Evolutionary conservation across 192 early-diverging fungal genomes (phyloP), one percentile per base, ranked within the genome.

Genomic region (Gaertneriomyces sp.): DNA sequence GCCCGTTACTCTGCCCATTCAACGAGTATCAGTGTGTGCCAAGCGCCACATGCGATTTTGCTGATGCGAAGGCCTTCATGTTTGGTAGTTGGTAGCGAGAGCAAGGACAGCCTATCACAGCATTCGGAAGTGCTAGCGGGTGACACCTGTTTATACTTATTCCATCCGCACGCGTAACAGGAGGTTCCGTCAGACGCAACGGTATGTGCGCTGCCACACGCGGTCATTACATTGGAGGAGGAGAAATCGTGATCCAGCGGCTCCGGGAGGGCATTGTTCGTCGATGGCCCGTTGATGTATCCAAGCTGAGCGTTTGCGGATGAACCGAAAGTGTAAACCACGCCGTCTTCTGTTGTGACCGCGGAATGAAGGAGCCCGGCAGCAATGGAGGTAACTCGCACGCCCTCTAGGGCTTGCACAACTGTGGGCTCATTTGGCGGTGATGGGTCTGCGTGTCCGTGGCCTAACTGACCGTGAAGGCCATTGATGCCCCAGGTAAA

Each of bases 121-220:
- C 45, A 40, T 25, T 14, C 19, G 8, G 12, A 42, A n/a, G 2
- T 11, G 9, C 43, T 42, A 2, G 12, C 51, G 12, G 12, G 11
- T 16, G 19, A 17, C 6, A 51, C 10, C 42, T 69, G 67, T 8
- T 44, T 53, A 49, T 62, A 69, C 56, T 69, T 69, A 39, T 61
- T 69, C 67, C 67, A 69, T 16, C 67, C 67, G 42, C 67, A 69
- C 5, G 20, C 67, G 33, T 55, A 69, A 11, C 60, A 17, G 19
- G 9, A 6, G 4, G 45, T 62, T 11, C 50, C 59, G 33, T 61
- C 45, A 19, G 39, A 19, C 6, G 55, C 42, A 16, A 61, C 19
- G 7, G 67, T 69, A 45, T 69, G 67, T 9, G 33, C 25, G 2
- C 50, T 42, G 9, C 67, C 67, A 19, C 59, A 69, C 5, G 67